phyloP scores from a whole-genome alignment of 805 yeast species.

The Lipomyces chichibuensis region DNA sequence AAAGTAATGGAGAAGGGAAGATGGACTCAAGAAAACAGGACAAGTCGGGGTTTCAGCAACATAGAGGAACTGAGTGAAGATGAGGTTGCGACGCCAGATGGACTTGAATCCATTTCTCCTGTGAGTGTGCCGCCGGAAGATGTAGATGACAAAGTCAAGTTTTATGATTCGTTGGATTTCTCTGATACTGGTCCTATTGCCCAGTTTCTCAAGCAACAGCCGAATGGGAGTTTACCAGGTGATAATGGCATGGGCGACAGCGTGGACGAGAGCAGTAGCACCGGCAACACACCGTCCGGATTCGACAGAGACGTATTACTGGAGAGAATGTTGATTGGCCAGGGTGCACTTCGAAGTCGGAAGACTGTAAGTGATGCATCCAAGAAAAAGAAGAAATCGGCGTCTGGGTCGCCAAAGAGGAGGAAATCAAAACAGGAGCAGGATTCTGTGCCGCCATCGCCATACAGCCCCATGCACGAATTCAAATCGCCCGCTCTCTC shows the following conservation, averaged over 20 bases:
- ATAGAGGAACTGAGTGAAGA: not conserved
- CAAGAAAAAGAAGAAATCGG: conserved; percentile 2
- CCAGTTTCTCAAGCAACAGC: not conserved
- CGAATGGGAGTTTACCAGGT: not conserved
- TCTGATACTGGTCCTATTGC: not conserved
- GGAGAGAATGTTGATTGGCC: conserved; percentile 4
- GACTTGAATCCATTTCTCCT: not conserved
- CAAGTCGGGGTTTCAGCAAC: not conserved
- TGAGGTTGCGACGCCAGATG: not conserved
- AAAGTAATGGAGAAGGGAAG: not conserved
- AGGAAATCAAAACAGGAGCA: not conserved
- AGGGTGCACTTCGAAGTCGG: not conserved
- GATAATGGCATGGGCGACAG: not conserved
- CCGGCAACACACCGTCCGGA: not conserved
- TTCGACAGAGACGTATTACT: not conserved
- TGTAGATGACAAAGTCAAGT: not conserved
- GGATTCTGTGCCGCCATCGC: not conserved
- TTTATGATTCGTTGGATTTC: not conserved
- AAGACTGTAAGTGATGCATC: not conserved
- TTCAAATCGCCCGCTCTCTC: not conserved
- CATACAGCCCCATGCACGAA: not conserved
- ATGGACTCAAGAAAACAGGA: not conserved
- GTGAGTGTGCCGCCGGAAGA: not conserved
- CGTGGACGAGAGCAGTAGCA: not conserved
- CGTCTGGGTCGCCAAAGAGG: not conserved